Base-by-base conservation (phyloP, 306 rosid genomes). In the Vicia sativa region DNA sequence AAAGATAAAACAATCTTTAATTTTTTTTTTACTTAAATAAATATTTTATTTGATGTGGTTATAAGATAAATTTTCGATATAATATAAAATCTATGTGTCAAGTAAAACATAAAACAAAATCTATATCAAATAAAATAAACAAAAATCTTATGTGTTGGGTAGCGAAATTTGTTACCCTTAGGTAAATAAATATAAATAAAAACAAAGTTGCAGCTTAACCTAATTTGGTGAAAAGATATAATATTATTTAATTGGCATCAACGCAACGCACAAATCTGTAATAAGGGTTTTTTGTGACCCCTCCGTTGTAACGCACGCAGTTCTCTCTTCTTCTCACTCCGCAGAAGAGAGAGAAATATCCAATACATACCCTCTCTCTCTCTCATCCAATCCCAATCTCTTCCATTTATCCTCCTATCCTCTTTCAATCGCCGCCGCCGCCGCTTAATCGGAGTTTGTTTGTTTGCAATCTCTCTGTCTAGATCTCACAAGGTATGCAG, bases 401-500 rank as follows among this genome's bases (percentile, higher is more conserved):
- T 12, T 28, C 29, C 11, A 1, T 0, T 25, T 12, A 2, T 25
- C 70, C 48, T 25, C 70, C 48, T 43, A 43, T 29, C 34, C 9
- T 35, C 11, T 9, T 3, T 50, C 39, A 12, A 42, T 46, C 43
- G 38, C 65, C 71, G 18, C 72, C 77, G 46, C 74, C 71, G 84
- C 89, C 81, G 93, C 85, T 84, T 71, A 70, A 46, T n/a, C 26
- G 59, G 63, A 72, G 73, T 70, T 80, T 72, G 72, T 34, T 34
- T 34, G 38, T 34, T 34, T 6, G 2, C 57, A 39, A 7, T 43
- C 48, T 43, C 48, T 43, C 48, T 69, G 62, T 8, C 71, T 55
- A 86, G 84, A 84, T 88, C 82, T 86, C 78, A 79, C 55, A 87
- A 90, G 98, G 87, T 87, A 95, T 95, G 99, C 99, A 90, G 96